Percentiles rank a stretch among this genome's conserved stretches.
These are phyloP conservation scores for Lycium barbarum DNA, from an alignment of 257 asterid genomes.

Conservation along the genomic window DNA sequence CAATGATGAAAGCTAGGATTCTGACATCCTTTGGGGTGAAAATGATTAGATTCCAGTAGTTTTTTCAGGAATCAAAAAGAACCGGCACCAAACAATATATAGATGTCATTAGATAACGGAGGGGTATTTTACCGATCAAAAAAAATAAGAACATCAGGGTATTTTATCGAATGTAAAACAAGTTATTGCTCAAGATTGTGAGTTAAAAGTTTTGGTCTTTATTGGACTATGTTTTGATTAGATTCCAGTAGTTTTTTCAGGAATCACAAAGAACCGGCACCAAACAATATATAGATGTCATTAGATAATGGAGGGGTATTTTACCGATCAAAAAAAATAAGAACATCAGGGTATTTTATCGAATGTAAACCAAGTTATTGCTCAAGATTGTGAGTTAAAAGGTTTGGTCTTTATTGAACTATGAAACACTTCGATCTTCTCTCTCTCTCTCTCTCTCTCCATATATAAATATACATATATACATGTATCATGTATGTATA, in stretches of 20 bases:
- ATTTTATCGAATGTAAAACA: background rate
- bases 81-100: background rate
- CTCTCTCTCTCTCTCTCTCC: background rate
- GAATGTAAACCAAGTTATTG: background rate
- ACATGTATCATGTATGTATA: too few species aligned
- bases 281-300: background rate
- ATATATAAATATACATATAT: too few species aligned
- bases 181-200: background rate
- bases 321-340: background rate
- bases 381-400: background rate
- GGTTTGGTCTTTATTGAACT: background rate
- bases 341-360: background rate
- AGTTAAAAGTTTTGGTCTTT: background rate
- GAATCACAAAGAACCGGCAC: background rate
- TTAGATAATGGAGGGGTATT: background rate
- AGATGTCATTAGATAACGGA: background rate
- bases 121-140: background rate
- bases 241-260: background rate
- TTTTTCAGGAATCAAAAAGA: slow-evolving; percentile 14
- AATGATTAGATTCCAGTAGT: background rate
- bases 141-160: background rate
- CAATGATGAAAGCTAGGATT: background rate
- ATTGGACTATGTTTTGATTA: background rate
- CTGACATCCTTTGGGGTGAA: background rate
- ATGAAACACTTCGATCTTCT: background rate